phyloP scores from a whole-genome alignment of 805 yeast genomes.

The Ogataea sp. region DNA sequence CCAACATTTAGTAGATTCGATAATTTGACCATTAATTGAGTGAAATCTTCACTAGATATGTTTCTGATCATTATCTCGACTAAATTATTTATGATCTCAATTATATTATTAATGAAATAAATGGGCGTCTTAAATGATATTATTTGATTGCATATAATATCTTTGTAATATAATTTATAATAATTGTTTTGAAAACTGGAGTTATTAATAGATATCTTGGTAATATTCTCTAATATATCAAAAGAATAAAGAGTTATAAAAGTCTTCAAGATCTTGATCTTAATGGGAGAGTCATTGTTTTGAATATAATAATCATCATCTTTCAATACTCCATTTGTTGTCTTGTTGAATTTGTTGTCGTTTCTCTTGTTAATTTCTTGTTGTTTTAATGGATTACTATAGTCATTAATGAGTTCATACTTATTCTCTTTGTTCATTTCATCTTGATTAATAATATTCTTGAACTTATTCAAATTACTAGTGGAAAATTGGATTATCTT shows the following conservation, averaged over 20 bases:
- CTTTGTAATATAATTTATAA: slow-evolving; percentile 26
- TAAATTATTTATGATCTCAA: slow-evolving; percentile 45
- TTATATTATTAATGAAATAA: slow-evolving; percentile 40
- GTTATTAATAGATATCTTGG: slow-evolving; percentile 13
- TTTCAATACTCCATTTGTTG: neutral
- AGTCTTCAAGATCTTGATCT: slow-evolving; percentile 39
- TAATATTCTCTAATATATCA: slow-evolving; percentile 48
- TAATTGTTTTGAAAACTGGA: slow-evolving; percentile 17
- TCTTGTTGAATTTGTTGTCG: neutral
- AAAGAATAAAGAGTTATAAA: slow-evolving; percentile 41
- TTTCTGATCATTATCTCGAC: slow-evolving; percentile 16
- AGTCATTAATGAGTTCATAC: too few species aligned
- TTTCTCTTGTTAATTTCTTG: too few species aligned
- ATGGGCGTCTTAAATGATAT: slow-evolving; percentile 47
- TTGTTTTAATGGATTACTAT: too few species aligned
- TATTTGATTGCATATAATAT: slow-evolving; percentile 28
- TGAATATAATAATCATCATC: neutral
- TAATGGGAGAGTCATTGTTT: slow-evolving; percentile 24
- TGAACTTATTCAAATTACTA: slow-evolving; percentile 15
- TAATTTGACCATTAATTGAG: slow-evolving; percentile 14
- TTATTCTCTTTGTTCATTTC: neutral
- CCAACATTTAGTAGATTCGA: slow-evolving; percentile 28
- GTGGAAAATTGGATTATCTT: slow-evolving; percentile 19
- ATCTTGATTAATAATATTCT: slow-evolving; percentile 21
- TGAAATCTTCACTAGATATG: slow-evolving; percentile 8